Evolutionary conservation across 805 yeast genomes (phyloP), one percentile per base, ranked within the genome.

Genomic region (Starmerella stigmatis): DNA sequence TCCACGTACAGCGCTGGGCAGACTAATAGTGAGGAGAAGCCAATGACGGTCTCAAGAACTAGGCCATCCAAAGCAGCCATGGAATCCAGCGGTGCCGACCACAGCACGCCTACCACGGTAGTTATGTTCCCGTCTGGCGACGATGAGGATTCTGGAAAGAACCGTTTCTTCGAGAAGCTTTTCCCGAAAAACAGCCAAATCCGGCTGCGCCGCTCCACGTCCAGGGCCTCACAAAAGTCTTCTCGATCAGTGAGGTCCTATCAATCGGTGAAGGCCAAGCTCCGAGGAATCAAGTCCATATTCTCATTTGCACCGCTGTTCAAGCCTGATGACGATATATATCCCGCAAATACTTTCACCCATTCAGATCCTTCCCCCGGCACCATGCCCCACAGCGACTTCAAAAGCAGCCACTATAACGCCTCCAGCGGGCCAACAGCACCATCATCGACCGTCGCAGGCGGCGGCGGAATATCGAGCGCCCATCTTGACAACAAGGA

Each of bases 171-270:
- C 44, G 45, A 47, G 48, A 39, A 36, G 27, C 46, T 52, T 10
- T 44, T 52, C 28, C 56, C 56, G 11, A 51, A 47, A 29, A 52
- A 52, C 36, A 46, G 42, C 22, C 49, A 47, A 35, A 36, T 27
- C 11, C 26, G 23, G 3, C 39, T 50, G 15, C 26, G 43, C 3
- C 48, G 56, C 2, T 17, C 45, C 16, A 16, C 40, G 11, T 51
- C 55, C 22, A 34, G 43, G n/a, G n/a, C 46, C 10, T 45, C 49
- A 13, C 48, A 42, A 15, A 27, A 29, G 9, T 35, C 46, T 9
- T 17, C 28, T 8, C 26, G 29, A 12, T 45, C 51, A 7, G 23
- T 43, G 17, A 43, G 16, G 25, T 44, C 49, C 2, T 25, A 29
- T 16, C 26, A 31, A 6, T 44, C 53, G 10, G 16, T 46, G 12